These are phyloP conservation scores for Candida vaughaniae DNA, from an alignment of 805 yeast genomes.

Conservation along the genomic window DNA sequence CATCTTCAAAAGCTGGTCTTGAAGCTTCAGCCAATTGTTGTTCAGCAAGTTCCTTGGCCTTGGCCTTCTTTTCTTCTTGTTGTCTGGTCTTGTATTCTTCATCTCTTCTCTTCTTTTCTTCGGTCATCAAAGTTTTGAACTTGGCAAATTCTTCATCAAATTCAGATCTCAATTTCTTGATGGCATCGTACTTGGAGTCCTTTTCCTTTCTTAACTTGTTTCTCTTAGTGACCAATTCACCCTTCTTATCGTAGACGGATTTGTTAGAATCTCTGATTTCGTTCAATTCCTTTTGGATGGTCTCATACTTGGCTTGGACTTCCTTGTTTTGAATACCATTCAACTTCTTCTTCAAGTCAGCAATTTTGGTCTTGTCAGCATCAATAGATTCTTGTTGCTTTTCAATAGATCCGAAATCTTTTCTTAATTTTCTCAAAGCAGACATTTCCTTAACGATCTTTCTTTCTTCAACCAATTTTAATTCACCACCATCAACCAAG, in stretches of 20 bases:
- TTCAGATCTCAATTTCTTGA: conserved; percentile 68
- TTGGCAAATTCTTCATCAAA: conserved; percentile 74
- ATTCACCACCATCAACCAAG: conserved; percentile 70
- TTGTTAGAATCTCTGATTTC: conserved; percentile 61
- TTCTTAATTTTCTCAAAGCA: conserved; percentile 73
- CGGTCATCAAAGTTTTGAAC: conserved; percentile 65
- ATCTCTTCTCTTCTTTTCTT: conserved; percentile 65
- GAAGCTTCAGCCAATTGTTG: conserved; percentile 71
- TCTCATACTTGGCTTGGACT: conserved; percentile 65
- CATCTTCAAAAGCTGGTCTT: conserved; percentile 79
- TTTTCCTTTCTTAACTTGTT: conserved; percentile 63
- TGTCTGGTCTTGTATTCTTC: conserved; percentile 61
- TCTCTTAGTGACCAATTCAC: conserved; percentile 62
- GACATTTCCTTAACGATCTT: conserved; percentile 81
- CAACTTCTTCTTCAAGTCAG: conserved; percentile 69
- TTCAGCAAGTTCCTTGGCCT: conserved; percentile 58
- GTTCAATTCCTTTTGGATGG: conserved; percentile 66
- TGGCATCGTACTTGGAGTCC: conserved; percentile 64
- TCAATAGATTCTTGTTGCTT: conserved; percentile 78
- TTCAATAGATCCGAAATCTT: conserved; percentile 72
- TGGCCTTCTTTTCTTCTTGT: conserved; percentile 51
- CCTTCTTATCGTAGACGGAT: conserved; percentile 63
- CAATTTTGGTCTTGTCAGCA: conserved; percentile 70
- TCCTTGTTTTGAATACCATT: conserved; percentile 60
- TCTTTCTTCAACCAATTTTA: conserved; percentile 90